Conservation (phyloP, 257 asterid species). For the Paraleonurus japonicus region DNA sequence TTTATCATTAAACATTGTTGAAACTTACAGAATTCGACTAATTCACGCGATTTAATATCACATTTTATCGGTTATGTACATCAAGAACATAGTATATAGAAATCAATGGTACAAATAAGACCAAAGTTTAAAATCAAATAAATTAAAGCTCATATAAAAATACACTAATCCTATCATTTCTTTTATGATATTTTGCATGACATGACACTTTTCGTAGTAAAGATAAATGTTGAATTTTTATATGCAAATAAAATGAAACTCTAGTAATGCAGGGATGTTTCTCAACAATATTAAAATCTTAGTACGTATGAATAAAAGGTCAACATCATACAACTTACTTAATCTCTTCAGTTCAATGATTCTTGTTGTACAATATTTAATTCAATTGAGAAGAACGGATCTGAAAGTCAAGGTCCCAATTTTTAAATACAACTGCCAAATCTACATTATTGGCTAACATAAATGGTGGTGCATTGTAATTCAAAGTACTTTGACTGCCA, state of each 20-base stretch:
- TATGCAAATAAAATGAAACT: neutral
- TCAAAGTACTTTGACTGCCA: constrained; percentile 9
- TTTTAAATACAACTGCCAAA: constrained; percentile 8
- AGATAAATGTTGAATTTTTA: neutral
- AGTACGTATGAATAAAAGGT: neutral
- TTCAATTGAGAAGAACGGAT: neutral
- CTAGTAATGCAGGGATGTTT: neutral
- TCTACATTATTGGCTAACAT: neutral
- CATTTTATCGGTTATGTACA: no score
- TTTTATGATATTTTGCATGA: neutral
- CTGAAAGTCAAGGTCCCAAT: constrained; percentile 22
- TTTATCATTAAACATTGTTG: neutral
- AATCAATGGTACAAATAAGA: no score
- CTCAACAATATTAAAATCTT: neutral
- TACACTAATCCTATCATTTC: neutral
- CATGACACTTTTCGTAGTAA: neutral
- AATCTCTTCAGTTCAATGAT: neutral
- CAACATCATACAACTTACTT: neutral
- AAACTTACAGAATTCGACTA: neutral
- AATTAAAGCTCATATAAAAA: neutral
- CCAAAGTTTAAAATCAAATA: neutral
- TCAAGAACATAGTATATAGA: no score
- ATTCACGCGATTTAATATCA: neutral
- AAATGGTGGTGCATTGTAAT: neutral
- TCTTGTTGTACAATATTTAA: neutral